phyloP scores from a whole-genome alignment of 1,284 basidiomycete species.

The Fomitopsis schrenkii region DNA sequence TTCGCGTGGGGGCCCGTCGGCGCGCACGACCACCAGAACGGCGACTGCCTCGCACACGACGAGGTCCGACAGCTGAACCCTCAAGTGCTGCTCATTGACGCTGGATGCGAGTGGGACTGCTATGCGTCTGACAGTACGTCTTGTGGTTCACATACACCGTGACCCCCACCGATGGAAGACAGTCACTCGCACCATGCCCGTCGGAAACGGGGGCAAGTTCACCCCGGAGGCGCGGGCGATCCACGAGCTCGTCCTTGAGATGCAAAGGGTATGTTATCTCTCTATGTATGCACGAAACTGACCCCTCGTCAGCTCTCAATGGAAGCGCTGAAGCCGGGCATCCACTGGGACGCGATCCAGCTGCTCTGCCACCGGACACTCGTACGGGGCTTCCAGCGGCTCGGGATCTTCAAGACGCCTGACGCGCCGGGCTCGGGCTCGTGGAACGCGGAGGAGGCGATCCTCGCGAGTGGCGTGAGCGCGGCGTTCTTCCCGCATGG shows the following conservation, averaged over 20 bases:
- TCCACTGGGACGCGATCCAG: constrained; percentile 87
- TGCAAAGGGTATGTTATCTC: constrained; percentile 68
- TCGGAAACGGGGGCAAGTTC: constrained; percentile 88
- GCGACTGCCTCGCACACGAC: constrained; percentile 39
- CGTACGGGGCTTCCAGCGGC: constrained; percentile 72
- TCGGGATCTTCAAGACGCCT: constrained; percentile 77
- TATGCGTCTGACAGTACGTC: constrained; percentile 72
- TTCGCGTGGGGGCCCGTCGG: constrained; percentile 75
- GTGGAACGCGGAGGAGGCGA: constrained; percentile 59
- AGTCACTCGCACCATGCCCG: constrained; percentile 80
- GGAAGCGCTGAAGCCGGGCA: constrained; percentile 56
- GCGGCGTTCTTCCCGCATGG: constrained; percentile 92
- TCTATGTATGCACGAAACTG: not conserved
- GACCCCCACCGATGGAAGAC: not conserved
- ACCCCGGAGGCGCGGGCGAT: constrained; percentile 75
- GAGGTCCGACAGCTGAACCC: constrained; percentile 47
- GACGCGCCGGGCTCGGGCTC: constrained; percentile 42
- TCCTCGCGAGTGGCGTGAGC: constrained; percentile 73
- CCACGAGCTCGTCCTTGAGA: constrained; percentile 81
- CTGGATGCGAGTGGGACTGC: constrained; percentile 85
- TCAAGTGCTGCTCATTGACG: constrained; percentile 87
- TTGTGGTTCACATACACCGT: not conserved
- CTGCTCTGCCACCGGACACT: constrained; percentile 76
- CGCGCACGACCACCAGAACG: constrained; percentile 51
- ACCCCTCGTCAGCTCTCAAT: constrained; percentile 54